A percentile compares a stretch with the other conserved stretches of the same genome.
These are phyloP conservation scores for Ceratonia siliqua DNA, from an alignment of 306 rosid genomes.

Conservation along the genomic window DNA sequence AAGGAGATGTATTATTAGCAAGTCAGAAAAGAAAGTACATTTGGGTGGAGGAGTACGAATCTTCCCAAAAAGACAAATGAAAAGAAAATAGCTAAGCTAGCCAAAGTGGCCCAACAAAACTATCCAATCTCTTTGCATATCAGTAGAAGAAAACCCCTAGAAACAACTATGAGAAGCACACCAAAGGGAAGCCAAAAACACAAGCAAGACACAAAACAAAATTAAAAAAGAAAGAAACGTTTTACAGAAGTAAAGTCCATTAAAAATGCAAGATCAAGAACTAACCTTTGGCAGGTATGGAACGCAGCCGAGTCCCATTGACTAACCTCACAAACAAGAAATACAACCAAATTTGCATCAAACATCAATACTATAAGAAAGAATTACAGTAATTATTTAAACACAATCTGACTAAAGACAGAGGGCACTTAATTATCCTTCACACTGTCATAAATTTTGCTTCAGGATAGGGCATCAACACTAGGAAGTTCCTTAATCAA, in stretches of 20 bases:
- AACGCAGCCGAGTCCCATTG: slow-evolving; percentile 95
- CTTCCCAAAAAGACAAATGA: background rate
- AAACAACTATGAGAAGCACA: background rate
- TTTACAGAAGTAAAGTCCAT: background rate
- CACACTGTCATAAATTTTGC: slow-evolving; percentile 17
- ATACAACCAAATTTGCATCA: slow-evolving; percentile 32
- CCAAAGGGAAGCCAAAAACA: background rate
- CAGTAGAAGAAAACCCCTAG: background rate
- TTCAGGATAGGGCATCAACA: background rate
- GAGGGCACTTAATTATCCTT: background rate
- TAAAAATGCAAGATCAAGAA: slow-evolving; percentile 4
- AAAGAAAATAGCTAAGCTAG: background rate
- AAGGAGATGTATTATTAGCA: background rate
- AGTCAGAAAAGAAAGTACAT: background rate
- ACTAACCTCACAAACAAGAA: slow-evolving; percentile 65
- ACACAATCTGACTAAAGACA: slow-evolving; percentile 12
- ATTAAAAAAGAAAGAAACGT: slow-evolving; percentile 18
- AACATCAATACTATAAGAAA: slow-evolving; percentile 31
- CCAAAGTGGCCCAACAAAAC: background rate
- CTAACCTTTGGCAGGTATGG: slow-evolving; percentile 97
- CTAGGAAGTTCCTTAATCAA: background rate
- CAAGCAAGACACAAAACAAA: slow-evolving; percentile 15
- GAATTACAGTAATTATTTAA: slow-evolving; percentile 6
- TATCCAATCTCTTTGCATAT: background rate
- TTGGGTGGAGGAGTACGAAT: background rate